These are phyloP conservation scores for Ilex asprella DNA, from an alignment of 257 asterid genomes.

Conservation along the genomic window DNA sequence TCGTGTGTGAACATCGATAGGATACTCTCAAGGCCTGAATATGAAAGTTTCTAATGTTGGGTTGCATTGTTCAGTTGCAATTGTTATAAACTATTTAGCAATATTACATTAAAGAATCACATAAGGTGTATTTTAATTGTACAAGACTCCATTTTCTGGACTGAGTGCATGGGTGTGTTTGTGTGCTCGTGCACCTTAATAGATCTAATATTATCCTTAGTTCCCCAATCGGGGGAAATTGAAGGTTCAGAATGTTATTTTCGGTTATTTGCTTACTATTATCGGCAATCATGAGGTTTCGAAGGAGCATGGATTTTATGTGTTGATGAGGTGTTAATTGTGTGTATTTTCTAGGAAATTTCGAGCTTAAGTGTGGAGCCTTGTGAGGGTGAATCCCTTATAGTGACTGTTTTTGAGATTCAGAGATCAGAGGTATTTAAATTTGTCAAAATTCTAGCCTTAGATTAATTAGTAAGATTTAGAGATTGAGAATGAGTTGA, in stretches of 20 bases:
- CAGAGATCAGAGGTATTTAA: slow-evolving; percentile 75
- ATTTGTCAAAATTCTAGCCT: background rate
- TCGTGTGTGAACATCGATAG: no score
- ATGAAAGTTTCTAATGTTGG: no score
- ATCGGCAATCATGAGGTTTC: background rate
- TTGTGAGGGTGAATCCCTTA: slow-evolving; percentile 65
- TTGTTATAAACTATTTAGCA: no score
- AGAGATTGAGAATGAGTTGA: background rate
- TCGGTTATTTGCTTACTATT: background rate
- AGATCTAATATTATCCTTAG: background rate
- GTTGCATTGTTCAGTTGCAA: no score
- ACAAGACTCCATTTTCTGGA: no score
- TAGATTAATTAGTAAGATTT: background rate
- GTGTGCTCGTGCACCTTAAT: background rate
- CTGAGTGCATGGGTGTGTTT: no score
- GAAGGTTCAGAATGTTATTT: background rate
- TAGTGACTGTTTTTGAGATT: slow-evolving; percentile 79
- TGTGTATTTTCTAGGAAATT: slow-evolving; percentile 53
- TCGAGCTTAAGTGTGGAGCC: slow-evolving; percentile 97
- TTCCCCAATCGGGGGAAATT: background rate
- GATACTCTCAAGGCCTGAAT: no score
- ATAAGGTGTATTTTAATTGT: no score
- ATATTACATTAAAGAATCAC: no score
- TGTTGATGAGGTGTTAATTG: background rate
- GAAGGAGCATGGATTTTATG: background rate